phyloP scores from a whole-genome alignment of 1,284 basidiomycete species.

The Tilletia indica region DNA sequence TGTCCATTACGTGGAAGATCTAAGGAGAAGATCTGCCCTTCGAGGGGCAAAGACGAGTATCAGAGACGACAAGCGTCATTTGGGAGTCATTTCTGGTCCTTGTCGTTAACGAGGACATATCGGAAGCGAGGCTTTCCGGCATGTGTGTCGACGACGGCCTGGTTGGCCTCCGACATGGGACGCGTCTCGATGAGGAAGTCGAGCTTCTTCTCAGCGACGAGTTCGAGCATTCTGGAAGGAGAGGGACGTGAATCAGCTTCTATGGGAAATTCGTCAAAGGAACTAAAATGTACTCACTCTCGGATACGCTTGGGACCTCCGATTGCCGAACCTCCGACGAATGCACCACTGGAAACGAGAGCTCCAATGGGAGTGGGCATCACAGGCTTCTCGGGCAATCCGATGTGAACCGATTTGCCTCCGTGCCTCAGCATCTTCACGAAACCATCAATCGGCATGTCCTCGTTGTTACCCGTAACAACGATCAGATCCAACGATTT shows the following conservation, averaged over 20 bases:
- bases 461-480: constrained; percentile 56
- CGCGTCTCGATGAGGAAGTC: constrained; percentile 40
- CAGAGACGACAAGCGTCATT: too few species aligned
- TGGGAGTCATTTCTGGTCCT: constrained; percentile 25
- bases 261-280: too few species aligned
- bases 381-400: constrained; percentile 52
- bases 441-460: constrained; percentile 57
- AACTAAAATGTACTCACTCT: constrained; percentile 27
- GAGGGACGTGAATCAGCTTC: not conserved
- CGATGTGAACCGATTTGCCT: constrained; percentile 58
- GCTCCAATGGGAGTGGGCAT: constrained; percentile 42
- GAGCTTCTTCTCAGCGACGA: constrained; percentile 41
- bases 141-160: constrained; percentile 41
- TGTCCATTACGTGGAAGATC: too few species aligned
- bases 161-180: constrained; percentile 42
- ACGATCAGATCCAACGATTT: constrained; percentile 59
- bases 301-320: constrained; percentile 51
- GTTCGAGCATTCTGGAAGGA: constrained; percentile 33
- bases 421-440: constrained; percentile 57
- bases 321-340: constrained; percentile 49
- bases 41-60: too few species aligned
- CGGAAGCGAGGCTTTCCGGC: constrained; percentile 56
- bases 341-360: constrained; percentile 31
- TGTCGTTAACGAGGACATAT: constrained; percentile 59
- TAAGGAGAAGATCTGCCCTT: too few species aligned